phyloP scores from a whole-genome alignment of 257 asterid genomes.

The Ajuga chamaepitys region DNA sequence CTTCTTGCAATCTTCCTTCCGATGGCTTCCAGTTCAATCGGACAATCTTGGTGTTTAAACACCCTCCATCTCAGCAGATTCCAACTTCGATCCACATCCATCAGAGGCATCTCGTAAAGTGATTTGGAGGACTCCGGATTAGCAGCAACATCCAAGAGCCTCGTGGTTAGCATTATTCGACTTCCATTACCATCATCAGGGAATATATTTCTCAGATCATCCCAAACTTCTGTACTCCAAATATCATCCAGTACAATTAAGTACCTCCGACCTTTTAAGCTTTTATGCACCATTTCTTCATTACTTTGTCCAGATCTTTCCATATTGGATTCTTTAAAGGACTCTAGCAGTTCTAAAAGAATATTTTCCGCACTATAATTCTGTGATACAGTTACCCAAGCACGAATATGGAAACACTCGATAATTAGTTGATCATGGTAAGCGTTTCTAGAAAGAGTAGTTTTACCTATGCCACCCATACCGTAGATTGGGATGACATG shows the following conservation, averaged over 20 bases:
- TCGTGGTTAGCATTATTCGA: neutral
- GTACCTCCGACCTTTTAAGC: neutral
- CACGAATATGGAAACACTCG: slow-evolving; percentile 13
- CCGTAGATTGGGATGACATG: slow-evolving; percentile 6
- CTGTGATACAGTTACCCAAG: slow-evolving; percentile 14
- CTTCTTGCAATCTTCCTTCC: no score
- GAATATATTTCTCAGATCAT: neutral
- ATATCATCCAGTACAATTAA: neutral
- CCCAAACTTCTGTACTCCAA: neutral
- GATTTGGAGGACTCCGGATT: neutral
- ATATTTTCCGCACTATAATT: neutral
- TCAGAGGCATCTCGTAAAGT: neutral
- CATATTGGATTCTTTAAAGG: neutral
- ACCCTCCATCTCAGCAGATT: neutral
- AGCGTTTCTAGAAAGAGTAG: slow-evolving; percentile 17
- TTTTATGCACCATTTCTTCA: no score
- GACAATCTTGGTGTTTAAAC: no score
- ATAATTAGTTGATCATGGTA: neutral
- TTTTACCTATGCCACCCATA: slow-evolving; percentile 20
- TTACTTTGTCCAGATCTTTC: neutral
- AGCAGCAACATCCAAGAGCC: neutral
- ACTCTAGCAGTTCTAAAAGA: neutral
- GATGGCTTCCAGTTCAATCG: no score
- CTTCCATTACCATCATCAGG: no score
- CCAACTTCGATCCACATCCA: neutral